Evolutionary conservation across 2,329 filamentous ascomycete genomes (phyloP), one percentile per base, ranked within the genome.

Genomic region (Xylariaceae sp.): DNA sequence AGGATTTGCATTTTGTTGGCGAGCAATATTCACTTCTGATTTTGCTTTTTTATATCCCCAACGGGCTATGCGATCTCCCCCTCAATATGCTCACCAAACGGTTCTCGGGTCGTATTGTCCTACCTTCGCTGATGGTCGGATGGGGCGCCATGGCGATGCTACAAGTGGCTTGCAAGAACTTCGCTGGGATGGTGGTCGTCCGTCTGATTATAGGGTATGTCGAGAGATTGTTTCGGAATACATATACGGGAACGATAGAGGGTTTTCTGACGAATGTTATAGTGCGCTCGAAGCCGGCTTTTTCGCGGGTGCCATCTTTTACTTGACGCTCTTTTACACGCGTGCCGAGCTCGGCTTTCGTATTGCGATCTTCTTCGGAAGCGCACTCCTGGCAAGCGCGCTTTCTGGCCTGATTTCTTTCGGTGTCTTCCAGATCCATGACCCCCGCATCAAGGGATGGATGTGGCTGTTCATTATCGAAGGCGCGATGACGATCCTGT

Each of bases 271-370:
- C 22, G 6, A 11, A 26, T 11, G 11, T 6, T 26, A 11, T 11
- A 26, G 50, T 35, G 48, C 34, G 38, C 36, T 66, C 17, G 76
- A 80, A 56, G 75, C 74, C 0, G 76, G 72, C 0, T 79, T 78
- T 58, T 76, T 76, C 44, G 69, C 73, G 4, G 66, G 72, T 0
- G 68, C 72, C 12, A 73, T 78, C 3, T 78, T 76, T 55, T 79
- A 73, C 47, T 55, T 32, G 6, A 32, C 30, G 30, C 13, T 17
- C 30, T 32, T 32, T n/a, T 32, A 32, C 30, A 32, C 30, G 30
- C 30, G 30, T n/a, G 16, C 30, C 30, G 30, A 32, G 30, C 30
- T 32, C 13, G 30, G 13, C 30, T 17, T n/a, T n/a, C 30, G 30
- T n/a, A n/a, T 32, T 8, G 13, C 13, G 7, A 32, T 17, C 30